Conservation (phyloP, 306 rosid genomes). For the Urtica urens region DNA sequence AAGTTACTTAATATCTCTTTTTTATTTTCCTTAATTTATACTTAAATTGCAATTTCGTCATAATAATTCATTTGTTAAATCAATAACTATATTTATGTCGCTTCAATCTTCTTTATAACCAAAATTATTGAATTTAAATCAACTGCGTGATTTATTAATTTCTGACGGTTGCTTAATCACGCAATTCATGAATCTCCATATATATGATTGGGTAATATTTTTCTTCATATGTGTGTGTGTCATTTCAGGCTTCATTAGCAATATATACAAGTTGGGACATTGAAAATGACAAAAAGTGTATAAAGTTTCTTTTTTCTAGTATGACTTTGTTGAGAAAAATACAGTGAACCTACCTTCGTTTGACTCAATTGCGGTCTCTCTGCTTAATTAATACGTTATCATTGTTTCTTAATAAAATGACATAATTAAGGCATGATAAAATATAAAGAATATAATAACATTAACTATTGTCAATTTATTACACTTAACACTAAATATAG, state of each 20-base stretch:
- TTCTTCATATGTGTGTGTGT: constrained; percentile 7
- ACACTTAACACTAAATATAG: too few relatives aligned
- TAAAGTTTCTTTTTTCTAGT: constrained; percentile 20
- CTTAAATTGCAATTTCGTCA: constrained; percentile 6
- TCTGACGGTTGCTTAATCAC: constrained; percentile 33
- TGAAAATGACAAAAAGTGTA: constrained; percentile 34
- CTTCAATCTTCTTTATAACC: background rate
- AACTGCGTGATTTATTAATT: background rate
- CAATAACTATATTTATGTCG: constrained; percentile 15
- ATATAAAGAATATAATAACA: too few relatives aligned
- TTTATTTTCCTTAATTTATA: constrained; percentile 2
- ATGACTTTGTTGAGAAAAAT: constrained; percentile 29
- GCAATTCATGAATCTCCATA: constrained; percentile 13
- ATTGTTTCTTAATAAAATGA: too few relatives aligned
- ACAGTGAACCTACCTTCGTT: constrained; percentile 20
- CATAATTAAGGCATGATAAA: too few relatives aligned
- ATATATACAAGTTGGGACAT: constrained; percentile 18
- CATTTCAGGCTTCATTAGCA: constrained; percentile 23
- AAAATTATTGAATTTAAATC: background rate
- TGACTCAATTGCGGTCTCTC: constrained; percentile 22
- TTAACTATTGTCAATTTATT: too few relatives aligned
- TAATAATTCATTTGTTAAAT: constrained; percentile 1
- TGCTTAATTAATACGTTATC: constrained; percentile 35
- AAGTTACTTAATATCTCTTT: constrained; percentile 11
- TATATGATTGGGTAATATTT: too few relatives aligned